Evolutionary conservation across 352 stramenopile genomes (phyloP), one percentile per base, ranked within the genome.

Genomic region (Globisporangium radiosum): DNA sequence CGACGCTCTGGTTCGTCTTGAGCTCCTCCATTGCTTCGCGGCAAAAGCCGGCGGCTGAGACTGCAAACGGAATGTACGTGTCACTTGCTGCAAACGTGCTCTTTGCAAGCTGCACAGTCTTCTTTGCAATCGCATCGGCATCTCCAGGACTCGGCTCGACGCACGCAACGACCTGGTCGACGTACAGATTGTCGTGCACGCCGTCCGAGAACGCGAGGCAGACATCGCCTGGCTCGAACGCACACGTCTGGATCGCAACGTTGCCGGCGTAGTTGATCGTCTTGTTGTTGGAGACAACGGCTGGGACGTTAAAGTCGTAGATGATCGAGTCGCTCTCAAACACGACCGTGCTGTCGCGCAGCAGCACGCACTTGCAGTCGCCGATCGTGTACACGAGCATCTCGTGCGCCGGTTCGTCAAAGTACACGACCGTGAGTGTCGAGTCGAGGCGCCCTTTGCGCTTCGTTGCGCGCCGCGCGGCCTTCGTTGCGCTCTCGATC

Each of bases 291-390:
- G 81, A 92, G 7, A 95, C 86, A 40, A 95, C 86, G 0, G 86
- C 86, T 0, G 86, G 86, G 17, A 95, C 86, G 62, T 95, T 95
- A 70, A 95, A 95, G 65, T 93, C 85, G 76, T 95, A 95, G 60
- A 95, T 88, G 57, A 93, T 91, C 17, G 85, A 92, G 66, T 95
- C 85, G 60, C 83, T 93, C 63, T 95, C 85, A 53, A 93, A 95
- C 52, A 93, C 73, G 53, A 95, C 72, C 50, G 65, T 70, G 58
- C 65, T 66, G 42, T 67, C 64, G 17, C 85, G 84, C 60, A 93
- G 69, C 10, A 95, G 66, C 33, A 93, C 80, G 64, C 83, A 92
- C 66, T 95, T 95, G 75, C 85, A 95, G 62, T 95, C 85, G 45
- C 85, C 85, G 57, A 95, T 88, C 43, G 85, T 89, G 65, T 86